Evolutionary conservation across 139 green algal species (phyloP), one percentile per base, ranked within the genome.

Genomic region (Chlorella ohadii): DNA sequence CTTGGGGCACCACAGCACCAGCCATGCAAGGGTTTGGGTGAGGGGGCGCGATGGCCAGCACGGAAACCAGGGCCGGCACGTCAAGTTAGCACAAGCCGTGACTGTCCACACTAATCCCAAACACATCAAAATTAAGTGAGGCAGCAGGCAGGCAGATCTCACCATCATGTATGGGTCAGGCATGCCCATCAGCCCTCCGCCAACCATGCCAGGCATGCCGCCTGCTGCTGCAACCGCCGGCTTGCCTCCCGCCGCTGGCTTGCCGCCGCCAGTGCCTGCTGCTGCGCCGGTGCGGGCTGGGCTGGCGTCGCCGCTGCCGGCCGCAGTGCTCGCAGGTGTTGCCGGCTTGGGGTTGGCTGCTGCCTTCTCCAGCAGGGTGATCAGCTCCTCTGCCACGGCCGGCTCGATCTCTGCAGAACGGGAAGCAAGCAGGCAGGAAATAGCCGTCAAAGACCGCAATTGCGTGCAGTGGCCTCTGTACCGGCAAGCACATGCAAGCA

Each of bases 171-270:
- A 34, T 38, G 75, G 57, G 39, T 82, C 75, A 25, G 34, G 23
- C 78, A 83, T 84, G 63, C 78, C 78, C 78, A 76, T 74, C n/a
- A 76, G 28, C 0, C 78, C 41, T 12, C 7, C 31, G 36, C 64
- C 78, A 3, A 76, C 78, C 78, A 75, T 47, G 64, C 41, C 78
- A 23, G 57, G 57, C 59, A 72, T 39, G 12, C 59, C 72, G 28
- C 39, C 36, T 47, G 72, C 25, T 0, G 17, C 16, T 51, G 72
- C 4, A 1, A 31, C 15, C 15, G 67, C 15, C 0, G 71, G 27
- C 38, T 27, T 44, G 3, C 27, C 63, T 16, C 27, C 63, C 19
- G 28, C 63, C n/a, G n/a, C n/a, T 20, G 63, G 4, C 64, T 36
- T 34, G 51, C 51, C 1, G 64, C 12, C 28, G 31, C n/a, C n/a